phyloP scores from a whole-genome alignment of 129 eudicot genomes.

The Saussurea involucrata region DNA sequence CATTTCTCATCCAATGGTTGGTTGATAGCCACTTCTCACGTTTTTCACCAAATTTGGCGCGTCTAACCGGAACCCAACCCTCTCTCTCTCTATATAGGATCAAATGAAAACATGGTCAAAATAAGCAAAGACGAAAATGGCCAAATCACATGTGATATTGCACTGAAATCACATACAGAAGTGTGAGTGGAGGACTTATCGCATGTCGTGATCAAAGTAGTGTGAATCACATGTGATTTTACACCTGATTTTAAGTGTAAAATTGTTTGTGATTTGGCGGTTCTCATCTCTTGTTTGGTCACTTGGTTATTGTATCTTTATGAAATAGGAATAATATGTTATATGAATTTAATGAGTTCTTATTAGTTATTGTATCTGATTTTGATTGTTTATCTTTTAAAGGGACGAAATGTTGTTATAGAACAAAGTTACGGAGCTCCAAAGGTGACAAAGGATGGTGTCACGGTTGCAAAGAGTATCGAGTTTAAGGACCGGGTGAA shows the following conservation, averaged over 20 bases:
- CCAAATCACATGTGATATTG: neutral
- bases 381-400: neutral
- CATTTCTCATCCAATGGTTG: too few relatives aligned
- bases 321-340: neutral
- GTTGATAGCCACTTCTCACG: too few relatives aligned
- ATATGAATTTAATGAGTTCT: neutral
- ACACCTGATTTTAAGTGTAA: too few relatives aligned
- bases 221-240: too few relatives aligned
- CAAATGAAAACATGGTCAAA: neutral
- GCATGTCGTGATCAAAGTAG: too few relatives aligned
- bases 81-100: too few relatives aligned
- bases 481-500: conserved; percentile 74
- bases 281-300: too few relatives aligned
- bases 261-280: too few relatives aligned
- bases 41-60: too few relatives aligned
- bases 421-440: conserved; percentile 93
- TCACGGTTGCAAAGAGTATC: conserved; percentile 83
- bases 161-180: neutral
- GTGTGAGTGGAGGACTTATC: too few relatives aligned
- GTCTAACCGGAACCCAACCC: too few relatives aligned
- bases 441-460: conserved; percentile 96
- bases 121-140: neutral
- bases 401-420: conserved; percentile 90
- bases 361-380: neutral
- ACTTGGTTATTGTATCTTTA: neutral